A percentile compares a stretch with the other conserved stretches of the same genome.
phyloP scores from a whole-genome alignment of 345 rosid genomes.

The Odontarrhena argentea region DNA sequence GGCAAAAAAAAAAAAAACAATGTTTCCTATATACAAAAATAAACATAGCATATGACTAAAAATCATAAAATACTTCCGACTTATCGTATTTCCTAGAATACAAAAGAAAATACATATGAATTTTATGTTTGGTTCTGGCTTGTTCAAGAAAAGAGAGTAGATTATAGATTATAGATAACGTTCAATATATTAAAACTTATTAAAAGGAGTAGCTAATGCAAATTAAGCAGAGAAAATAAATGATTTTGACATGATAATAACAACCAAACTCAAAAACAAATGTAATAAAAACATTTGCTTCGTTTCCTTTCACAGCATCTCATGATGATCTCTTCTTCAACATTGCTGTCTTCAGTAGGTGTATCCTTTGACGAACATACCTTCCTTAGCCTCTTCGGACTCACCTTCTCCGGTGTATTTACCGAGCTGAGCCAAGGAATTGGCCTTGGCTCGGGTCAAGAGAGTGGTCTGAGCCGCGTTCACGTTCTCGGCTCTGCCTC shows the following conservation, averaged over 20 bases:
- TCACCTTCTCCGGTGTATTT: conserved; percentile 90
- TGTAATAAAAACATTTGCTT: conserved; percentile 28
- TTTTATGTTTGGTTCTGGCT: no score
- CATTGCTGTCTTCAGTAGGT: conserved; percentile 49
- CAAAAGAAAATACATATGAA: no score
- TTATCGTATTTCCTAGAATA: no score
- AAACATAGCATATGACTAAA: no score
- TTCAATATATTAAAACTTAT: conserved; percentile 37
- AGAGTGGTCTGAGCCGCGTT: conserved; percentile 74
- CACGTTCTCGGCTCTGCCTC: conserved; percentile 84
- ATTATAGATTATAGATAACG: background rate
- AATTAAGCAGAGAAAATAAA: conserved; percentile 14
- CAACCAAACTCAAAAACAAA: conserved; percentile 41
- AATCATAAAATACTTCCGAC: no score
- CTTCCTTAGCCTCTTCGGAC: conserved; percentile 91
- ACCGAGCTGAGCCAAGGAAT: conserved; percentile 95
- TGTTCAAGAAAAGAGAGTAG: no score
- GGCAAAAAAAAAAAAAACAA: no score
- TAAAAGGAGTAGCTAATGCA: conserved; percentile 39
- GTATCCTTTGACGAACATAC: conserved; percentile 91
- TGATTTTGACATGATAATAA: conserved; percentile 37
- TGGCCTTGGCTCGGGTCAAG: conserved; percentile 77
- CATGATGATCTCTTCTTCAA: conserved; percentile 20
- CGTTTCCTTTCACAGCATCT: conserved; percentile 29
- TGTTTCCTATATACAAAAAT: no score